Evolutionary conservation across 305 asterid species (phyloP).

Genomic region (Fraxinus dipetala): DNA sequence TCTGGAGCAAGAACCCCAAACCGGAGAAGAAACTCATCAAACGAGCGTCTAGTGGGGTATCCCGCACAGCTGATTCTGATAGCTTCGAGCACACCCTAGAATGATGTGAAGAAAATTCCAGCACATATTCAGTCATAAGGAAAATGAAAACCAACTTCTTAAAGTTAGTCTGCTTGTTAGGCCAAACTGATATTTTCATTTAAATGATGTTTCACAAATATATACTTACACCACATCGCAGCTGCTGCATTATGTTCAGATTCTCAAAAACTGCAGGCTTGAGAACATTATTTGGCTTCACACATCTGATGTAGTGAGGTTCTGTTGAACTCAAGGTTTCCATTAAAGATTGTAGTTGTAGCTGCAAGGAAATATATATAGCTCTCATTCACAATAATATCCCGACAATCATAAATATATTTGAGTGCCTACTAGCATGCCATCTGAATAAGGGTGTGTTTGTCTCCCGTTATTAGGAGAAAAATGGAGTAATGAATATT

Average conservation of each 20-base stretch:
- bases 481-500: too few species aligned
- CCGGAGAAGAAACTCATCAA: slow-evolving; percentile 95
- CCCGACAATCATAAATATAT: slow-evolving; percentile 11
- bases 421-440: slow-evolving; percentile 2
- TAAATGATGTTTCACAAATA: slow-evolving; percentile 15
- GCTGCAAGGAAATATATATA: slow-evolving; percentile 53
- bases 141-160: not conserved
- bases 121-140: slow-evolving; percentile 12
- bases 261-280: slow-evolving; percentile 97
- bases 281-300: slow-evolving; percentile 89
- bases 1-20: slow-evolving; percentile 99
- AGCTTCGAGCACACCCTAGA: slow-evolving; percentile 98
- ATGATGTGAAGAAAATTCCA: slow-evolving; percentile 1
- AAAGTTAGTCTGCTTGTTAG: not conserved
- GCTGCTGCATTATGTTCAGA: slow-evolving; percentile 82
- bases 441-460: not conserved
- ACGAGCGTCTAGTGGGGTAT: slow-evolving; percentile 95
- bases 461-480: too few species aligned
- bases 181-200: not conserved
- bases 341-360: slow-evolving; percentile 97
- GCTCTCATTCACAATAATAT: not conserved
- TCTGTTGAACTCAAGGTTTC: slow-evolving; percentile 91
- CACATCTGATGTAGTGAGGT: slow-evolving; percentile 99
- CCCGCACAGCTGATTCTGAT: slow-evolving; percentile 99
- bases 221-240: slow-evolving; percentile 98